Base-by-base conservation (phyloP, 345 rosid genomes). In the Eucalyptus coolabah region DNA sequence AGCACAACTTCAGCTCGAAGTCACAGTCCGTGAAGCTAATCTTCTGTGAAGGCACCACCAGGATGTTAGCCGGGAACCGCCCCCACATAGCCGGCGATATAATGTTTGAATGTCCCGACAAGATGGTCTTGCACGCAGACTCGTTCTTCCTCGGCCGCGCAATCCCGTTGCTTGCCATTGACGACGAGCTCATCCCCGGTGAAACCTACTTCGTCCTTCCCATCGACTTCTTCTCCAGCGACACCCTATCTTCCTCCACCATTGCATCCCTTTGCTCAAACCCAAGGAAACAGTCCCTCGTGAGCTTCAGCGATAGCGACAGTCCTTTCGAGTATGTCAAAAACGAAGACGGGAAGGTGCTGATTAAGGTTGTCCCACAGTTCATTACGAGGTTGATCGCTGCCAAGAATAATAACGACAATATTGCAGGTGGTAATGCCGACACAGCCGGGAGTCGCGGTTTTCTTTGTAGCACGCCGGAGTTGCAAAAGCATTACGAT, bases 401-500 rank as follows among this genome's bases (percentile, higher is more conserved):
- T 42, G 85, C 42, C 63, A 88, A 87, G 30, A 82, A 86, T 37
- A 91, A 90, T 50, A 88, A 65, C 14, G 37, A 26, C 34, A 18
- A 82, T 24, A 21, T 32, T 5, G 86, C 49, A 5, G 32, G 32
- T 18, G 87, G 77, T 14, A 23, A 65, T 9, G 88, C 23, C 5
- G 53, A 24, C 13, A 80, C 65, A 49, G 69, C 88, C 50, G 88
- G 91, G 47, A 86, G 50, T 67, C 89, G 45, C 44, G 89, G 90
- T 30, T 91, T 91, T 89, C 94, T 97, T 87, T 97, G 99, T 87
- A 95, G 95, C 91, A 96, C 99, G 8, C 99, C 99, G n/a, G 99
- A 97, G 93, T 88, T 97, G 95, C 93, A 95, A 95, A 97, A 96
- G 90, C 99, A 96, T 28, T 97, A 97, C 86, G 96, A 94, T 54